These are phyloP conservation scores for Colletotrichum truncatum DNA, from an alignment of 2,329 filamentous ascomycete species.

Conservation along the genomic window DNA sequence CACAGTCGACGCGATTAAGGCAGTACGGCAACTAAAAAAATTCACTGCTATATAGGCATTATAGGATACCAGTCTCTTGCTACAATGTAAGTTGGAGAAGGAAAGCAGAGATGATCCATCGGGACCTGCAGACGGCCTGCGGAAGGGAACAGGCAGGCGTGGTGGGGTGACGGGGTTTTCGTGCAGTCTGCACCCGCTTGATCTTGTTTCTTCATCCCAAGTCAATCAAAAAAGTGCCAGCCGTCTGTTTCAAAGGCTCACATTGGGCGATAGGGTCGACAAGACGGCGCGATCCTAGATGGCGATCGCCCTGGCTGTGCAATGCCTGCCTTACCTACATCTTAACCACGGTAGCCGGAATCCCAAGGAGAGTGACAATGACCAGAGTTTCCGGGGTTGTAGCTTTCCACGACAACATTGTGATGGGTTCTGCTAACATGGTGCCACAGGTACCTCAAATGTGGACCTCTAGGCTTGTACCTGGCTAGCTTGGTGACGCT, in stretches of 20 bases:
- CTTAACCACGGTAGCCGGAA: not conserved
- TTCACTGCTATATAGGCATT: too few species aligned
- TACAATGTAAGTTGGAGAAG: too few species aligned
- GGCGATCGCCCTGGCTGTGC: constrained; percentile 25
- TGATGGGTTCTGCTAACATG: not conserved
- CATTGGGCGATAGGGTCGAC: constrained; percentile 16
- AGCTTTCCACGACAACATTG: not conserved
- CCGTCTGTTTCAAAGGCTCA: constrained; percentile 21
- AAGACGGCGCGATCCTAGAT: constrained; percentile 22
- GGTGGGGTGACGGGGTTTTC: constrained; percentile 9
- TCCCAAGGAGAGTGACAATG: constrained; percentile 6
- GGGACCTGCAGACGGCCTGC: not conserved
- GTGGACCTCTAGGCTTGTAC: constrained; percentile 2
- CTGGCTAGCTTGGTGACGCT: constrained; percentile 26
- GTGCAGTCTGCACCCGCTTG: constrained; percentile 21
- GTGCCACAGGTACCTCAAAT: constrained; percentile 1
- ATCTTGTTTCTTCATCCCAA: constrained; percentile 17
- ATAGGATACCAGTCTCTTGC: too few species aligned
- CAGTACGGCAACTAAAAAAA: too few species aligned
- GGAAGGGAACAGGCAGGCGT: not conserved
- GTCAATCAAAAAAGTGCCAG: not conserved
- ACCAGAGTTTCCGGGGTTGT: constrained; percentile 9
- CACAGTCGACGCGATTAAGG: too few species aligned
- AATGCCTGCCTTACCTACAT: not conserved
- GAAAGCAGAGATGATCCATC: too few species aligned